phyloP scores from a whole-genome alignment of 1,284 basidiomycete species.

The Moesziomyces parantarcticus region DNA sequence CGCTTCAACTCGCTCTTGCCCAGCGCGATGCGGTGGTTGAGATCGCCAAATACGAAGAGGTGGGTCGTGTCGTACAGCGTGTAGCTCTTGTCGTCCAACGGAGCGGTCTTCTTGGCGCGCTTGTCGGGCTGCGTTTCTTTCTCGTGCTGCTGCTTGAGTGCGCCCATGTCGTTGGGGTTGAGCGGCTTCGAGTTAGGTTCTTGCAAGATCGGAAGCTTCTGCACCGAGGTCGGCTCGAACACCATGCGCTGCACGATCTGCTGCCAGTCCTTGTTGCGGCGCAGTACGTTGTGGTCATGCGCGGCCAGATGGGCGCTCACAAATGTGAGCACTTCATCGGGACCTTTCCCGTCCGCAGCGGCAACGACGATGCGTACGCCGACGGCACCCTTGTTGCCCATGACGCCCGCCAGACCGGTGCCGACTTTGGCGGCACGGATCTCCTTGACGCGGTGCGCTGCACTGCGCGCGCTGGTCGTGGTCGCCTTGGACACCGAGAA shows the following conservation, averaged over 20 bases:
- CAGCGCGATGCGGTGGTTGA: slow-evolving; percentile 66
- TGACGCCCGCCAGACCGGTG: slow-evolving; percentile 69
- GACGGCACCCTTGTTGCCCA: slow-evolving; percentile 97
- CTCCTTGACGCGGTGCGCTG: slow-evolving; percentile 59
- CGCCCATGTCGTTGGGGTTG: slow-evolving; percentile 33
- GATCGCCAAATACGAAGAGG: slow-evolving; percentile 67
- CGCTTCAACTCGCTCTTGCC: slow-evolving; percentile 29
- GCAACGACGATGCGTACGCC: slow-evolving; percentile 83
- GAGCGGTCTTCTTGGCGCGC: slow-evolving; percentile 73
- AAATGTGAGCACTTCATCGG: slow-evolving; percentile 74
- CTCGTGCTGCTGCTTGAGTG: slow-evolving; percentile 67
- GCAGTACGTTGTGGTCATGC: slow-evolving; percentile 78
- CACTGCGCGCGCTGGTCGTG: slow-evolving; percentile 79
- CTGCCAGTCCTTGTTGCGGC: slow-evolving; percentile 83
- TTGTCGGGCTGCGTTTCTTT: slow-evolving; percentile 70
- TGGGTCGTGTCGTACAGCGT: slow-evolving; percentile 66
- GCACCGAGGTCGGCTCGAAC: slow-evolving; percentile 71
- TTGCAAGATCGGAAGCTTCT: slow-evolving; percentile 47
- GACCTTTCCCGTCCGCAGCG: slow-evolving; percentile 38
- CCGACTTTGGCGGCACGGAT: slow-evolving; percentile 62
- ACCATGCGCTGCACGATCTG: slow-evolving; percentile 82
- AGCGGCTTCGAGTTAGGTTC: slow-evolving; percentile 15
- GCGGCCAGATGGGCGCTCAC: slow-evolving; percentile 90
- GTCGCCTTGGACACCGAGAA: slow-evolving; percentile 71
- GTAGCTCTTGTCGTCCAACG: slow-evolving; percentile 57